Percentiles rank a stretch among this genome's conserved stretches.
These are phyloP conservation scores for Acmispon strigosus DNA, from an alignment of 306 rosid genomes.

Conservation along the genomic window DNA sequence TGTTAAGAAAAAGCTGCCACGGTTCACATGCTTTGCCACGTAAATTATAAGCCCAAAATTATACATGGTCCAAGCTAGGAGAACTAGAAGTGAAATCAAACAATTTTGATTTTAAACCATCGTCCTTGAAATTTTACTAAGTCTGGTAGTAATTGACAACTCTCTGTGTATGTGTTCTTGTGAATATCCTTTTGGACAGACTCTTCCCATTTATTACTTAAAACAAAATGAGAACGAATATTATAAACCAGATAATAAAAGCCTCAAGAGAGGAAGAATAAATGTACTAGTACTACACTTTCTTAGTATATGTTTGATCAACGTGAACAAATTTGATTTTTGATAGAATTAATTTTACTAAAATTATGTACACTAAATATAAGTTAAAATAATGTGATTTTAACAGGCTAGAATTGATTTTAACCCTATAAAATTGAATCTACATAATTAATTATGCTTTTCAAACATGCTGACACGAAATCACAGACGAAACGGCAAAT, in stretches of 20 bases:
- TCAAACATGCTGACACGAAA: too few relatives aligned
- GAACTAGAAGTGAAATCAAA: too few relatives aligned
- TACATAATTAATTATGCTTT: too few relatives aligned
- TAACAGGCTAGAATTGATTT: too few relatives aligned
- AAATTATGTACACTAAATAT: too few relatives aligned
- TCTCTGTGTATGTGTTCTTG: background rate
- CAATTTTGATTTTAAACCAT: background rate
- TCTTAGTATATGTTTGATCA: too few relatives aligned
- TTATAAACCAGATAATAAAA: background rate
- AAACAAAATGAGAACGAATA: background rate
- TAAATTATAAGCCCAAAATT: background rate
- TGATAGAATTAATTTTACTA: too few relatives aligned
- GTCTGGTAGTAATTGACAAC: conserved; percentile 2
- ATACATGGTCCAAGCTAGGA: background rate
- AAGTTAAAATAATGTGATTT: too few relatives aligned
- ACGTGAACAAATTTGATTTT: too few relatives aligned
- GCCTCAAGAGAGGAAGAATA: background rate
- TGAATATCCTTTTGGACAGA: background rate
- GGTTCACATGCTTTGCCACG: conserved; percentile 54
- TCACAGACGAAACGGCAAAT: conserved; percentile 21
- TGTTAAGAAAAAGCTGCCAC: conserved; percentile 49
- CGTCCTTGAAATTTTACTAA: background rate
- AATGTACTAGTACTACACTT: too few relatives aligned
- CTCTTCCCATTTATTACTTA: background rate
- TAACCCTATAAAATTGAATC: too few relatives aligned